A percentile compares a stretch with the other conserved stretches of the same genome.
Conservation (phyloP, 768 basidiomycete species). For the Mycena rosella region DNA sequence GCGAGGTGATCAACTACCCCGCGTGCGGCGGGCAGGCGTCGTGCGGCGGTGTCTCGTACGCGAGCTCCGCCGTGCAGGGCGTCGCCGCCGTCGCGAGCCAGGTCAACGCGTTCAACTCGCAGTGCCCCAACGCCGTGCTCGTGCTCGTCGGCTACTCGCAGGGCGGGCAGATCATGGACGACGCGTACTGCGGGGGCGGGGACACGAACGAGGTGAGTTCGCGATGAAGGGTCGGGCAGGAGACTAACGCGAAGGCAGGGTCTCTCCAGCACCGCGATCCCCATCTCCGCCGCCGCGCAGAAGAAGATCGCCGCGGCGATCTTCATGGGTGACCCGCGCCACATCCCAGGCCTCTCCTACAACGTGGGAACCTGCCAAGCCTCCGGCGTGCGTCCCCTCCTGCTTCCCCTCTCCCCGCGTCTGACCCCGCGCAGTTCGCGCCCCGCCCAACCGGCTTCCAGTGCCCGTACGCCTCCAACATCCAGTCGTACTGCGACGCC, state of each 20-base stretch:
- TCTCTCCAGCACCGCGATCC: slow-evolving; percentile 45
- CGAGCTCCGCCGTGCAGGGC: slow-evolving; percentile 46
- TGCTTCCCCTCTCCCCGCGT: neutral
- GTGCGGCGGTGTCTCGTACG: slow-evolving; percentile 49
- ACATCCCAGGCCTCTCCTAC: slow-evolving; percentile 48
- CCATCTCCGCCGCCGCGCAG: slow-evolving; percentile 44
- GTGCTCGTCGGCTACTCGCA: slow-evolving; percentile 52
- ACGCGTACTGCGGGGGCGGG: slow-evolving; percentile 50
- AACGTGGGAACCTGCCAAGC: slow-evolving; percentile 50
- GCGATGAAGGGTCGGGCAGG: no score
- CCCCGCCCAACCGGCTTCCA: slow-evolving; percentile 49
- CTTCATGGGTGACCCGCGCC: slow-evolving; percentile 51
- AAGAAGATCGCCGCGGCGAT: slow-evolving; percentile 50
- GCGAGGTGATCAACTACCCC: slow-evolving; percentile 52
- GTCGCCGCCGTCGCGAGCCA: slow-evolving; percentile 46
- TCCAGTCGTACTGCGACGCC: slow-evolving; percentile 51
- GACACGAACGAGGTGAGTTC: slow-evolving; percentile 42
- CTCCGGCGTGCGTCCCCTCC: slow-evolving; percentile 42
- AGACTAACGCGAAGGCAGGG: no score
- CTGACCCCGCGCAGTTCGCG: slow-evolving; percentile 41
- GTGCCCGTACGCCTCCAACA: slow-evolving; percentile 46
- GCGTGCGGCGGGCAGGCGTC: slow-evolving; percentile 50
- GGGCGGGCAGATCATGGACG: slow-evolving; percentile 52
- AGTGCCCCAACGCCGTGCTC: slow-evolving; percentile 48
- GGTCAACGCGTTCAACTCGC: slow-evolving; percentile 49